Evolutionary conservation across 192 early-diverging fungal species (phyloP).

Genomic region (Umbelopsis vinacea): DNA sequence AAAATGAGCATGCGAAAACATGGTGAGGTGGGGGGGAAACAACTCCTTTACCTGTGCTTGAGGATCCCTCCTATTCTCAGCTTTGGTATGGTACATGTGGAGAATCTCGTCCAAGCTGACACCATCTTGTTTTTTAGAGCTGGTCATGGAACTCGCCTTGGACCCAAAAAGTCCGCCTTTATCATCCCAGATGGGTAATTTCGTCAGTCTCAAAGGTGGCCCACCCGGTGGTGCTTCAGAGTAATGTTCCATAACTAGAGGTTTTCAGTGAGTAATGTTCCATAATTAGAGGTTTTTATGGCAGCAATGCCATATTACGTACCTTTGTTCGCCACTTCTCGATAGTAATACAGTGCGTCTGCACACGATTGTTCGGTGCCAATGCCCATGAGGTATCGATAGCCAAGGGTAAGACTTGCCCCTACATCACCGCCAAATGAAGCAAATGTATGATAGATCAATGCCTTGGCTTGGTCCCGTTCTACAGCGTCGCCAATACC

Average conservation of each 20-base stretch:
- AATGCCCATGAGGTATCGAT: constrained; percentile 81
- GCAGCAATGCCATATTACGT: background rate
- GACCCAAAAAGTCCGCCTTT: constrained; percentile 88
- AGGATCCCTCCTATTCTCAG: constrained; percentile 60
- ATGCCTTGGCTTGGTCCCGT: constrained; percentile 72
- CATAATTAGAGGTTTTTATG: background rate
- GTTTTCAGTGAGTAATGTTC: background rate
- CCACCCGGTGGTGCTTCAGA: constrained; percentile 84
- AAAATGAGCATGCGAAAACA: no score
- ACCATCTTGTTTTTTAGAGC: constrained; percentile 45
- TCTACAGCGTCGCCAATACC: constrained; percentile 73
- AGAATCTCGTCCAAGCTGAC: constrained; percentile 75
- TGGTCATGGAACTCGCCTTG: constrained; percentile 64
- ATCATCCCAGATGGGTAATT: constrained; percentile 73
- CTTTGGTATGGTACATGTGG: constrained; percentile 72
- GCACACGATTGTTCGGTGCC: constrained; percentile 80
- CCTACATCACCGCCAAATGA: constrained; percentile 72
- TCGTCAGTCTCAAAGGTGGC: constrained; percentile 66
- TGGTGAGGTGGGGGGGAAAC: constrained; percentile 13
- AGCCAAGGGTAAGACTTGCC: constrained; percentile 85
- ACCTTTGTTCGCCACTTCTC: constrained; percentile 80
- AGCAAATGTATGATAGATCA: constrained; percentile 83
- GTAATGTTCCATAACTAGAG: constrained; percentile 67
- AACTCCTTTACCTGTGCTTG: constrained; percentile 66
- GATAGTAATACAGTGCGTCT: constrained; percentile 80